phyloP scores from a whole-genome alignment of 139 green algal species.

The Chlorella vulgaris region DNA sequence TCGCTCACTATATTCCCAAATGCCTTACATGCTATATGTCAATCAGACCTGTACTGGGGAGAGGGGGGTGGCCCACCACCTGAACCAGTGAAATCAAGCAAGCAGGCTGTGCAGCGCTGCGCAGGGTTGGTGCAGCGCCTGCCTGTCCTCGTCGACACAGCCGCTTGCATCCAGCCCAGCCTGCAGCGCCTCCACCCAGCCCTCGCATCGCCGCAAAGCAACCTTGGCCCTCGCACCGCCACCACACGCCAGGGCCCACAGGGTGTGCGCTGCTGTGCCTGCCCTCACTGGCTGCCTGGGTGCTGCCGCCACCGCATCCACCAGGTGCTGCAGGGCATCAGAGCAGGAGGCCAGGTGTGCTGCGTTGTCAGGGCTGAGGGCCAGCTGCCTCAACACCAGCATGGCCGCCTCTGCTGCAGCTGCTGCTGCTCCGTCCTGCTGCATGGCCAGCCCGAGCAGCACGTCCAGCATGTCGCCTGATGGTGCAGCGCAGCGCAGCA shows the following conservation, averaged over 20 bases:
- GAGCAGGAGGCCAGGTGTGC: not conserved
- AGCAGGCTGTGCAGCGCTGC: slow-evolving; percentile 6
- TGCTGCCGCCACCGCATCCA: not conserved
- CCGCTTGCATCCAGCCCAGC: not conserved
- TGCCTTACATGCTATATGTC: too few relatives aligned
- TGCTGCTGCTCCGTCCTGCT: not conserved
- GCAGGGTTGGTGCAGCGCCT: not conserved
- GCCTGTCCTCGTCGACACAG: not conserved
- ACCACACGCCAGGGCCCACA: slow-evolving; percentile 12
- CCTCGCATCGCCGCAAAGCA: not conserved
- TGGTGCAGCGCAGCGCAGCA: not conserved
- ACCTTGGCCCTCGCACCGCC: slow-evolving; percentile 16
- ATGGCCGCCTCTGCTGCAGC: not conserved
- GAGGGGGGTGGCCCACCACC: too few relatives aligned
- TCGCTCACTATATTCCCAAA: too few relatives aligned
- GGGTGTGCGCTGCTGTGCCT: not conserved
- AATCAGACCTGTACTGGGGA: too few relatives aligned
- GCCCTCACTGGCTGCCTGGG: not conserved
- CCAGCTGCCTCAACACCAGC: slow-evolving; percentile 13
- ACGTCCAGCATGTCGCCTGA: not conserved
- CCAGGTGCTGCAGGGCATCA: not conserved
- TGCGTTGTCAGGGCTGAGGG: not conserved
- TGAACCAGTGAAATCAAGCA: not conserved
- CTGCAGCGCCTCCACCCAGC: not conserved
- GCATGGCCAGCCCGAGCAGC: slow-evolving; percentile 8